phyloP scores from a whole-genome alignment of 495 filamentous ascomycete species.

The Aspergillus steynii region DNA sequence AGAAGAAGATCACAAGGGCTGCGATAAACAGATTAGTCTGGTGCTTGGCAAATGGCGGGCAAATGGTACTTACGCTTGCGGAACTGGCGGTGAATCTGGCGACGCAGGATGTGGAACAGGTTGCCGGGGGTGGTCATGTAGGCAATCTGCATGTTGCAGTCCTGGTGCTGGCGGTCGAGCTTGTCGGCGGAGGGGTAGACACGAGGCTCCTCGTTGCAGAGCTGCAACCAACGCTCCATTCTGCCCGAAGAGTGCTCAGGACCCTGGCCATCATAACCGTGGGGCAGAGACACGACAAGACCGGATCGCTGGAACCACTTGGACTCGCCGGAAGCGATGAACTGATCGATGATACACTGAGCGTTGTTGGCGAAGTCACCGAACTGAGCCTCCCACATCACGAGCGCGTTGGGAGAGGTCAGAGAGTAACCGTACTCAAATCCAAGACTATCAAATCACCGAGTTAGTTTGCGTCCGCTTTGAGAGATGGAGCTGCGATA shows the following conservation, averaged over 20 bases:
- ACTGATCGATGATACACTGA: constrained; percentile 98
- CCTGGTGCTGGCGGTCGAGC: constrained; percentile 96
- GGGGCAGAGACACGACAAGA: constrained; percentile 89
- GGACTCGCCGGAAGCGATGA: constrained; percentile 93
- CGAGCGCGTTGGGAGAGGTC: constrained; percentile 91
- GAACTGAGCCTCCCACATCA: constrained; percentile 99
- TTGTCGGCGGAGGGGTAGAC: constrained; percentile 84
- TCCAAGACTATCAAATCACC: constrained; percentile 59
- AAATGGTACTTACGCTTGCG: constrained; percentile 77
- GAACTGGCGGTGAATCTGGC: constrained; percentile 99
- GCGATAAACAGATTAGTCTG: constrained; percentile 36
- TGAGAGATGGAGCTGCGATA: constrained; percentile 1
- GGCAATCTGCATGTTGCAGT: constrained; percentile 98
- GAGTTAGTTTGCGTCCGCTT: constrained; percentile 23
- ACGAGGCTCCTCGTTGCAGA: constrained; percentile 97
- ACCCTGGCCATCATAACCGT: constrained; percentile 97
- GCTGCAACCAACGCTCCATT: constrained; percentile 95
- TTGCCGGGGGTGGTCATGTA: constrained; percentile 93
- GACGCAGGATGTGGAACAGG: constrained; percentile 91
- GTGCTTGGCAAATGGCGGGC: not conserved
- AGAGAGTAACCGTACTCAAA: constrained; percentile 99
- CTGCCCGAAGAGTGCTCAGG: constrained; percentile 97
- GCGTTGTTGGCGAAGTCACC: constrained; percentile 99
- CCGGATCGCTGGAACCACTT: constrained; percentile 99
- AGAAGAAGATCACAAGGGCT: constrained; percentile 97